Evolutionary conservation across 2,329 filamentous ascomycete genomes (phyloP).

Genomic region (Neonectria magnoliae): DNA sequence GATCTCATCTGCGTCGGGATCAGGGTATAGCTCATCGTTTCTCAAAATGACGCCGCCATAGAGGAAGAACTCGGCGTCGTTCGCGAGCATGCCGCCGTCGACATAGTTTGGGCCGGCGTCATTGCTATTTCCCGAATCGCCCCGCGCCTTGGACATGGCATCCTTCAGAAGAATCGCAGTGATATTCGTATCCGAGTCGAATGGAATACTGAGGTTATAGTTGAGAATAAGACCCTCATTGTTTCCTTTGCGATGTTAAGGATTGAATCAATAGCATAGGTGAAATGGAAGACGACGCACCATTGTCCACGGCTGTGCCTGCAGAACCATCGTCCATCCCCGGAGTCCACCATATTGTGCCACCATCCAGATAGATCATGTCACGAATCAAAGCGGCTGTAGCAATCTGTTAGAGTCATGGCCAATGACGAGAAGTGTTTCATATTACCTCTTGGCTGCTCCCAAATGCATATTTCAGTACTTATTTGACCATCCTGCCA

Average conservation of each 20-base stretch:
- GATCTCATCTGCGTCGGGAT: constrained; percentile 55
- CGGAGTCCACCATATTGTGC: constrained; percentile 63
- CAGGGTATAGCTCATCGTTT: constrained; percentile 46
- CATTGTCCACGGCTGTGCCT: constrained; percentile 45
- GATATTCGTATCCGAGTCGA: constrained; percentile 62
- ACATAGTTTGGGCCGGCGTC: constrained; percentile 65
- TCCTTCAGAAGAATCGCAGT: constrained; percentile 59
- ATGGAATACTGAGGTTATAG: constrained; percentile 67
- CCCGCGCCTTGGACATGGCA: constrained; percentile 57
- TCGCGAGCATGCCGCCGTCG: constrained; percentile 73
- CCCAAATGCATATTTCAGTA: constrained; percentile 69
- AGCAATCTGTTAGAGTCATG: constrained; percentile 32
- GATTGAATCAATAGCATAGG: not conserved
- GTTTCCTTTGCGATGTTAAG: constrained; percentile 56
- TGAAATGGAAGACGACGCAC: constrained; percentile 49
- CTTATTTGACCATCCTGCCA: constrained; percentile 65
- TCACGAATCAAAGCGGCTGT: constrained; percentile 68
- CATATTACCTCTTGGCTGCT: constrained; percentile 54
- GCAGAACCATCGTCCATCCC: constrained; percentile 57
- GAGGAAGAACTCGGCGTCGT: constrained; percentile 69
- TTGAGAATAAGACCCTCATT: constrained; percentile 62
- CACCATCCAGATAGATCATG: constrained; percentile 73
- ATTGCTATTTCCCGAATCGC: constrained; percentile 60
- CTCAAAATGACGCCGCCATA: constrained; percentile 66
- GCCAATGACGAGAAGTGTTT: not conserved